These are phyloP conservation scores for Teunomyces tritomae DNA, from an alignment of 805 yeast genomes.

Conservation along the genomic window DNA sequence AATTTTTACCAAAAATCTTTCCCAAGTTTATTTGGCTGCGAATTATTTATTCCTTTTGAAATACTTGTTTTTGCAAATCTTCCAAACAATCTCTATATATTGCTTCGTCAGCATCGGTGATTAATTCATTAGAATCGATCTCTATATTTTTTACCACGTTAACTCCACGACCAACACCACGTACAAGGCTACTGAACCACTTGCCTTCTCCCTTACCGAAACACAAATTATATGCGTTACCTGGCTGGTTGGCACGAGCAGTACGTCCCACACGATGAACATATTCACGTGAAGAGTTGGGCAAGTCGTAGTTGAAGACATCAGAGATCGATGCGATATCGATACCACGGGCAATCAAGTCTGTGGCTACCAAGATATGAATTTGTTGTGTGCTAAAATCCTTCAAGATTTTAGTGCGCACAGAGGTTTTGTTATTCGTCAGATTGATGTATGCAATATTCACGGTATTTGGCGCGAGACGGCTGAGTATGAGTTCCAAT, in stretches of 20 bases:
- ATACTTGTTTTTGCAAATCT: constrained; percentile 19
- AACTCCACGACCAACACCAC: constrained; percentile 45
- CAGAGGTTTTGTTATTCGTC: constrained; percentile 48
- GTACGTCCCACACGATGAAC: constrained; percentile 97
- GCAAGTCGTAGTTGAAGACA: constrained; percentile 89
- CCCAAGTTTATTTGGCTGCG: background rate
- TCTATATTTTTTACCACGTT: constrained; percentile 19
- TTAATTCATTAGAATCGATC: constrained; percentile 18
- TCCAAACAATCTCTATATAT: constrained; percentile 25
- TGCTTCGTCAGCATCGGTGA: constrained; percentile 21
- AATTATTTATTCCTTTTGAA: constrained; percentile 5
- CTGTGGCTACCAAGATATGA: constrained; percentile 71
- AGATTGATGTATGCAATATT: constrained; percentile 52
- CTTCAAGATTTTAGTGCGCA: constrained; percentile 54
- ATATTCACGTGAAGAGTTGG: constrained; percentile 84
- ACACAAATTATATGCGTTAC: constrained; percentile 72
- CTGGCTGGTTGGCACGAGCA: constrained; percentile 83
- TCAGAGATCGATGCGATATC: constrained; percentile 68
- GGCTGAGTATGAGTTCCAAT: constrained; percentile 40
- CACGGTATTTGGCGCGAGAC: constrained; percentile 17
- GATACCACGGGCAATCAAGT: constrained; percentile 93
- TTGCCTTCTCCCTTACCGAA: constrained; percentile 75
- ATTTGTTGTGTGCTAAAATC: constrained; percentile 56
- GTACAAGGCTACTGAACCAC: constrained; percentile 53
- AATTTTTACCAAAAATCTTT: background rate